Conservation (phyloP, 208 protist genomes). For the Leishmania gerbilli region DNA sequence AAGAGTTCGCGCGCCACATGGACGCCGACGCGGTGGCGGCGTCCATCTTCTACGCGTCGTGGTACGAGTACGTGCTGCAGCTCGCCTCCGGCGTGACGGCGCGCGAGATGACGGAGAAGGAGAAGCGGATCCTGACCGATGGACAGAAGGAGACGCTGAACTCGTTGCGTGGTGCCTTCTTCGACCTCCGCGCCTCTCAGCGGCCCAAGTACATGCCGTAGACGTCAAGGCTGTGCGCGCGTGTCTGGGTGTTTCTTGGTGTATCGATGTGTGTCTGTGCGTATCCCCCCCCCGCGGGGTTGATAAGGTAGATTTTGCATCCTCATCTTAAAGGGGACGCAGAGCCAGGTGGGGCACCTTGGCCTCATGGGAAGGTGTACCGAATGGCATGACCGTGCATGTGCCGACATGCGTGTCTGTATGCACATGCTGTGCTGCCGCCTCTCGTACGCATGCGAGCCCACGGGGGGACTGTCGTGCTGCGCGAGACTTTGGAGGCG, state of each 20-base stretch:
- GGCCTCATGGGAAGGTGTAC: background rate
- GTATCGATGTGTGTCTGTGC: background rate
- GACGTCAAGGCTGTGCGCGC: background rate
- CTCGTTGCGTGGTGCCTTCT: slow-evolving; percentile 55
- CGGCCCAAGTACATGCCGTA: slow-evolving; percentile 46
- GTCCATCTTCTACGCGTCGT: slow-evolving; percentile 80
- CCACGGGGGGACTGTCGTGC: background rate
- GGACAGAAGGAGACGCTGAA: slow-evolving; percentile 82
- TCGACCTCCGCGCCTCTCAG: slow-evolving; percentile 31
- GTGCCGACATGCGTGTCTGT: background rate
- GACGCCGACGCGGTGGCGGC: slow-evolving; percentile 68
- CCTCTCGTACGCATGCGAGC: background rate
- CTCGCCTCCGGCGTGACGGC: slow-evolving; percentile 72
- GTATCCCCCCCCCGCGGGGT: background rate
- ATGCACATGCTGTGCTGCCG: background rate
- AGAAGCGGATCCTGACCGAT: slow-evolving; percentile 64
- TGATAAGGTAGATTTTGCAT: background rate
- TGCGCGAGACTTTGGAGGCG: background rate
- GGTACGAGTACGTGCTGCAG: slow-evolving; percentile 87
- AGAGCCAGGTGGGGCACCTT: background rate
- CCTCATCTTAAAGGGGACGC: background rate
- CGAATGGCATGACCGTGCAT: background rate
- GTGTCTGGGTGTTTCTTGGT: background rate
- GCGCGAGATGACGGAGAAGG: slow-evolving; percentile 73
- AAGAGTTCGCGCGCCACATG: slow-evolving; percentile 76